Conservation (phyloP, 2,329 filamentous ascomycete genomes). For the Decorospora gaudefroyi region DNA sequence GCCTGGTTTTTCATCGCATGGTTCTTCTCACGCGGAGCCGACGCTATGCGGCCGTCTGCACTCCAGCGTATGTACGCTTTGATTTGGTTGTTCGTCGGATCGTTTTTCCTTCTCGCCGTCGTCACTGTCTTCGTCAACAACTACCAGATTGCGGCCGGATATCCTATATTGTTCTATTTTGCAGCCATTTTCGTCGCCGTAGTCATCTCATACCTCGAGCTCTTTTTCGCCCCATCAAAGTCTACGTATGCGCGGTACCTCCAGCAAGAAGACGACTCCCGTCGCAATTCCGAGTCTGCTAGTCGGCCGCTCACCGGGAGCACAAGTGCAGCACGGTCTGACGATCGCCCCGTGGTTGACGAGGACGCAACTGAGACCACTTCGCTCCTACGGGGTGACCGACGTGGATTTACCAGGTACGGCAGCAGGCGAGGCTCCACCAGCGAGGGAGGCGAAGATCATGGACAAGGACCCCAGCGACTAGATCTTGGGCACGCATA, state of each 20-base stretch:
- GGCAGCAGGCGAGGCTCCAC: slow-evolving; percentile 48
- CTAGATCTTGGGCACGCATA: slow-evolving; percentile 52
- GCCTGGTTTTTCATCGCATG: slow-evolving; percentile 81
- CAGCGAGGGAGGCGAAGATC: slow-evolving; percentile 41
- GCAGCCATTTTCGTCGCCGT: slow-evolving; percentile 74
- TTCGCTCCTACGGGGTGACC: slow-evolving; percentile 58
- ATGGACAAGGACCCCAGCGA: slow-evolving; percentile 45
- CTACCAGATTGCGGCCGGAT: slow-evolving; percentile 72
- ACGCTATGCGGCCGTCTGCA: slow-evolving; percentile 80
- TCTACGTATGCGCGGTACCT: slow-evolving; percentile 67
- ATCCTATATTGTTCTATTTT: slow-evolving; percentile 80
- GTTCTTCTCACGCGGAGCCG: slow-evolving; percentile 78
- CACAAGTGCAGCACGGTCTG: slow-evolving; percentile 37
- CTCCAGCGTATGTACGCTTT: slow-evolving; percentile 80
- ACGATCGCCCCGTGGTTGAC: slow-evolving; percentile 39
- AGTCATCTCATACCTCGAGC: slow-evolving; percentile 75
- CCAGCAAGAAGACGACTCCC: slow-evolving; percentile 28
- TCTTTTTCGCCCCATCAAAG: slow-evolving; percentile 74
- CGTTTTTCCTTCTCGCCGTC: slow-evolving; percentile 73
- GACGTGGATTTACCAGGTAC: slow-evolving; percentile 62
- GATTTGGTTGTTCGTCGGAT: slow-evolving; percentile 79
- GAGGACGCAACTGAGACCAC: slow-evolving; percentile 60
- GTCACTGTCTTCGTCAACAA: slow-evolving; percentile 78
- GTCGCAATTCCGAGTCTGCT: slow-evolving; percentile 36
- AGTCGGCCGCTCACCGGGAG: slow-evolving; percentile 44